phyloP scores from a whole-genome alignment of 768 basidiomycete genomes.

The Cyclocybe cylindracea region DNA sequence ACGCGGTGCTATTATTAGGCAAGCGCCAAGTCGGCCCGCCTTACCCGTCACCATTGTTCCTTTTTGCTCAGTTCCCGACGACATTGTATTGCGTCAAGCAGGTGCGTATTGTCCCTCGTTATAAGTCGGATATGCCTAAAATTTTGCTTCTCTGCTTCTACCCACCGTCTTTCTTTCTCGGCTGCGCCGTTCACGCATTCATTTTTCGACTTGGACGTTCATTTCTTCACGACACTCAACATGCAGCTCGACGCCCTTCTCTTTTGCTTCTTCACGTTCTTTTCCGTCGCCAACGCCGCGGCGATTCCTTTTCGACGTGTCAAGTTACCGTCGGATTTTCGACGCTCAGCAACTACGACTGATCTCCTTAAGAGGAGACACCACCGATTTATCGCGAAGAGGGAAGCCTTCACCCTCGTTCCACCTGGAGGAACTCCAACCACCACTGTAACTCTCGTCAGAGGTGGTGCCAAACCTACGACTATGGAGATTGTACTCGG shows the following conservation, averaged over 20 bases:
- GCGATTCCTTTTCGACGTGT: constrained; percentile 21
- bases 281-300: constrained; percentile 17
- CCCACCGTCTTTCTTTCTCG: neutral
- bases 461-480: neutral
- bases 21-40: too few relatives aligned
- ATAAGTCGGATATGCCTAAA: too few relatives aligned
- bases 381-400: constrained; percentile 11
- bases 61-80: too few relatives aligned
- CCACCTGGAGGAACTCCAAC: neutral
- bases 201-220: constrained; percentile 4
- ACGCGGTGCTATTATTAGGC: too few relatives aligned
- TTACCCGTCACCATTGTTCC: too few relatives aligned
- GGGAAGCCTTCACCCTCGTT: neutral
- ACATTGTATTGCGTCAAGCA: too few relatives aligned
- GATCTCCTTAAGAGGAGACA: neutral
- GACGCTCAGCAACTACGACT: constrained; percentile 1
- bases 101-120: too few relatives aligned
- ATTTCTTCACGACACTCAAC: constrained; percentile 10
- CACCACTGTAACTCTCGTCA: constrained; percentile 1
- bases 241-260: constrained; percentile 13
- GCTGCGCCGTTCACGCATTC: constrained; percentile 17
- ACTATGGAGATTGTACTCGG: neutral
- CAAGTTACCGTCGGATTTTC: constrained; percentile 7
- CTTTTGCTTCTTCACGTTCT: constrained; percentile 14
- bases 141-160: neutral